Conservation (phyloP, 164 flowering plant genomes). For the Vitis rupestris region DNA sequence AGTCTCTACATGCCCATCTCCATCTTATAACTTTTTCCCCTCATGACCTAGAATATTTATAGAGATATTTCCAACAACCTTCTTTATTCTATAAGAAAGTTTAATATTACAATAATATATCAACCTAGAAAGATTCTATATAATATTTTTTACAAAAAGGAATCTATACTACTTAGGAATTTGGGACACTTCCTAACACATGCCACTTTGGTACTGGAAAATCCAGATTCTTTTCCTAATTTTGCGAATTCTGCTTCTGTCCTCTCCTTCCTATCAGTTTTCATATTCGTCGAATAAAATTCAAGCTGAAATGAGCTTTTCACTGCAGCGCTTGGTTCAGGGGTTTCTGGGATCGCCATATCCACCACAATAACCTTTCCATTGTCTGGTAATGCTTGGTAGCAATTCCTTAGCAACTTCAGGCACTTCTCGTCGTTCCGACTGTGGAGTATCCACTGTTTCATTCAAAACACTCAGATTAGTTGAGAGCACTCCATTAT, state of each 20-base stretch:
- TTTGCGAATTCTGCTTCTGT: slow-evolving; percentile 22
- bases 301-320: slow-evolving; percentile 16
- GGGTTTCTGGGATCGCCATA: slow-evolving; percentile 18
- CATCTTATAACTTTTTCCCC: too few species aligned
- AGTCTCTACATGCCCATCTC: too few species aligned
- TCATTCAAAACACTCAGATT: slow-evolving; percentile 1
- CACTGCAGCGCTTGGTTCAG: slow-evolving; percentile 6
- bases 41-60: too few species aligned
- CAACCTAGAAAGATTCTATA: too few species aligned
- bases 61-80: too few species aligned
- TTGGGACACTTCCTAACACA: background rate
- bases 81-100: too few species aligned
- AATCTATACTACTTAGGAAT: too few species aligned
- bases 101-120: too few species aligned
- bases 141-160: too few species aligned
- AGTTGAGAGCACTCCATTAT: background rate
- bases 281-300: slow-evolving; percentile 13
- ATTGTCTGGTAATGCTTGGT: slow-evolving; percentile 21
- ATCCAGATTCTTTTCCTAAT: slow-evolving; percentile 30
- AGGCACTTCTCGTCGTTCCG: slow-evolving; percentile 36
- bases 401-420: slow-evolving; percentile 31
- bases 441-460: slow-evolving; percentile 29
- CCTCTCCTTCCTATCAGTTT: slow-evolving; percentile 26
- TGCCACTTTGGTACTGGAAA: slow-evolving; percentile 10
- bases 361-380: slow-evolving; percentile 40